Percentiles rank a stretch among this genome's conserved stretches.
phyloP scores from a whole-genome alignment of 116 monocot genomes.

The Thalassia testudinum region DNA sequence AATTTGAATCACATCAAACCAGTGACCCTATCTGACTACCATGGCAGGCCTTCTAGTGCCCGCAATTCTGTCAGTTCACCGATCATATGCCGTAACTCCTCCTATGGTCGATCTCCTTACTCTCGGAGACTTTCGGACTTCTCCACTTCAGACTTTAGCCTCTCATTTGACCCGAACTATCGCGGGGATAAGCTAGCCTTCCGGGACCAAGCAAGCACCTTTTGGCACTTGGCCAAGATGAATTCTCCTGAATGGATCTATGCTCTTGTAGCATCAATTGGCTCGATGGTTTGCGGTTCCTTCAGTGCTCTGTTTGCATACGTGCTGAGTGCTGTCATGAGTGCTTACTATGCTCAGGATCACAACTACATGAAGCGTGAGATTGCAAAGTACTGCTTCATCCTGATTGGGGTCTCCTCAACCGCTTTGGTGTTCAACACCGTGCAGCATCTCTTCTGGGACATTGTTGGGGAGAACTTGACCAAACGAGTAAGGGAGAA shows the following conservation, averaged over 20 bases:
- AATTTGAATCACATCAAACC: no score
- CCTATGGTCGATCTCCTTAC: conserved; percentile 36
- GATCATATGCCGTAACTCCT: conserved; percentile 22
- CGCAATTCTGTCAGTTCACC: conserved; percentile 33
- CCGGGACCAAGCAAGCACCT: conserved; percentile 73
- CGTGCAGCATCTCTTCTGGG: no score
- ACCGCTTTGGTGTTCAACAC: conserved; percentile 43
- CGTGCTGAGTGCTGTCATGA: conserved; percentile 54
- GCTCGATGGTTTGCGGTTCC: conserved; percentile 40
- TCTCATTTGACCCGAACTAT: conserved; percentile 60
- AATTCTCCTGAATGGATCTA: conserved; percentile 67
- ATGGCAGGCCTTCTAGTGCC: conserved; percentile 16
- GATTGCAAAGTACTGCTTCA: conserved; percentile 29
- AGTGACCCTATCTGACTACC: no score
- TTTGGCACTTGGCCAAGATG: conserved; percentile 76
- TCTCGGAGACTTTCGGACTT: conserved; percentile 5
- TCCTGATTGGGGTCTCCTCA: conserved; percentile 33
- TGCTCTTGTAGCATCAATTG: conserved; percentile 32
- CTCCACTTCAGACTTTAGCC: neutral
- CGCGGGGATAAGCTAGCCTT: no score
- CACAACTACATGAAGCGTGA: conserved; percentile 29
- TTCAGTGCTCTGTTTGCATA: conserved; percentile 63
- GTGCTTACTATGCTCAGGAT: conserved; percentile 40
- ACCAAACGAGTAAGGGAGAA: conserved; percentile 22
- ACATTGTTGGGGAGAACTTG: conserved; percentile 47